Evolutionary conservation across 2,329 filamentous ascomycete genomes (phyloP).

Genomic region (Amauroascus verrucosus): DNA sequence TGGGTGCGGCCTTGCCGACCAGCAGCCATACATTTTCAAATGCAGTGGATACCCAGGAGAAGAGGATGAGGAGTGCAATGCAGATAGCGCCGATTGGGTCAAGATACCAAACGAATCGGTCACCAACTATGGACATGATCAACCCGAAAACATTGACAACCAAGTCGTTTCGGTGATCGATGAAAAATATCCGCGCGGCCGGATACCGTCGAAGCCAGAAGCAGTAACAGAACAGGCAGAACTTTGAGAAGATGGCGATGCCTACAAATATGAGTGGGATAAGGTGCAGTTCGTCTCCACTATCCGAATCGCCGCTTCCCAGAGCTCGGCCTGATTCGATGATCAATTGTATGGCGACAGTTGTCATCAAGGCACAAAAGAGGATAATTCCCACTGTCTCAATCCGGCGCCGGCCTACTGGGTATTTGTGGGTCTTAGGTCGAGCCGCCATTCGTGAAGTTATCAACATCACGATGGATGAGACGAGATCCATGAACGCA

Average conservation of each 20-base stretch:
- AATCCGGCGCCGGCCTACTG: slow-evolving; percentile 52
- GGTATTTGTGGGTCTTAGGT: slow-evolving; percentile 53
- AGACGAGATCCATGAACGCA: slow-evolving; percentile 56
- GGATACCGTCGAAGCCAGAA: slow-evolving; percentile 18
- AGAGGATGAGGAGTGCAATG: slow-evolving; percentile 51
- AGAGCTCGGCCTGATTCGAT: slow-evolving; percentile 49
- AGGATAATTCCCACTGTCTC: slow-evolving; percentile 57
- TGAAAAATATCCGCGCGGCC: slow-evolving; percentile 22
- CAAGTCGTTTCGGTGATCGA: slow-evolving; percentile 50
- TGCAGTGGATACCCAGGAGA: slow-evolving; percentile 52
- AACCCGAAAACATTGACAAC: slow-evolving; percentile 47
- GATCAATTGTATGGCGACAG: slow-evolving; percentile 53
- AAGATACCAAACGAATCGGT: slow-evolving; percentile 47
- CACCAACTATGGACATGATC: slow-evolving; percentile 47
- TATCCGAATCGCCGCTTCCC: slow-evolving; percentile 35
- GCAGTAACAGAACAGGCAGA: slow-evolving; percentile 18
- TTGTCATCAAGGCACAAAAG: slow-evolving; percentile 57
- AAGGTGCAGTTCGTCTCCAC: slow-evolving; percentile 40
- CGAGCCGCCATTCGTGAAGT: slow-evolving; percentile 50
- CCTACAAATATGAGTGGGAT: slow-evolving; percentile 48
- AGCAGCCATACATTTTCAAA: slow-evolving; percentile 53
- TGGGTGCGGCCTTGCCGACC: slow-evolving; percentile 52
- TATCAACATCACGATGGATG: slow-evolving; percentile 52
- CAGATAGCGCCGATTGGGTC: slow-evolving; percentile 52
- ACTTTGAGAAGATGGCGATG: slow-evolving; percentile 29